Evolutionary conservation across 306 rosid genomes (phyloP).

Genomic region (Sindora glabra): DNA sequence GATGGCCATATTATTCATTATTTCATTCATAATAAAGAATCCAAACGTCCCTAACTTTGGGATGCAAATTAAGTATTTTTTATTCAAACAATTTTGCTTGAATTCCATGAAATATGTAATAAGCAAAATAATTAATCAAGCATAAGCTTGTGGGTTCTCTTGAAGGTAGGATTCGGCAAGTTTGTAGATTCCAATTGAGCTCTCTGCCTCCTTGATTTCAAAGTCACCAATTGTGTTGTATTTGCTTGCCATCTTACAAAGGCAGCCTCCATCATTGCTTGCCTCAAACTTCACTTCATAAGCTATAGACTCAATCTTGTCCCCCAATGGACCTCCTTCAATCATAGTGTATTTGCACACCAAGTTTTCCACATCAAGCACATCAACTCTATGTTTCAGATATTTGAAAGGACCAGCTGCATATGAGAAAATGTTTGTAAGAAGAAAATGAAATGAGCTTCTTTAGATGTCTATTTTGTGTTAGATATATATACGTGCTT

Average conservation of each 20-base stretch:
- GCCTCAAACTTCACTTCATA: conserved; percentile 31
- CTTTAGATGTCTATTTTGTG: no score
- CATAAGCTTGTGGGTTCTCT: conserved; percentile 54
- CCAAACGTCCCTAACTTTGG: no score
- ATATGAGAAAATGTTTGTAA: no score
- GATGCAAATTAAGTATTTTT: no score
- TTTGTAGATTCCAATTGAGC: conserved; percentile 50
- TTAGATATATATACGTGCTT: no score
- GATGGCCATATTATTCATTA: no score
- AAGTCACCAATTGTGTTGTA: conserved; percentile 25
- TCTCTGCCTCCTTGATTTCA: conserved; percentile 40
- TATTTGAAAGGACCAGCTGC: background rate
- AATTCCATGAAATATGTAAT: no score
- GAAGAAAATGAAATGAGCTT: no score
- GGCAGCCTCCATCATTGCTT: conserved; percentile 27
- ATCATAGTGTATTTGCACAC: conserved; percentile 14
- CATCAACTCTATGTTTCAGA: conserved; percentile 18
- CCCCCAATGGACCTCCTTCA: conserved; percentile 20
- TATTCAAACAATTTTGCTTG: no score
- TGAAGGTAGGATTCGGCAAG: conserved; percentile 57
- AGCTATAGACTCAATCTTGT: conserved; percentile 25
- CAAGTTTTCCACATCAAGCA: conserved; percentile 2
- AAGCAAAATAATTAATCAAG: conserved; percentile 14
- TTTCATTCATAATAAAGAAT: no score
- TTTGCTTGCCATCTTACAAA: conserved; percentile 23